Base-by-base conservation (phyloP, 768 basidiomycete genomes). In the Tricholomella constricta region DNA sequence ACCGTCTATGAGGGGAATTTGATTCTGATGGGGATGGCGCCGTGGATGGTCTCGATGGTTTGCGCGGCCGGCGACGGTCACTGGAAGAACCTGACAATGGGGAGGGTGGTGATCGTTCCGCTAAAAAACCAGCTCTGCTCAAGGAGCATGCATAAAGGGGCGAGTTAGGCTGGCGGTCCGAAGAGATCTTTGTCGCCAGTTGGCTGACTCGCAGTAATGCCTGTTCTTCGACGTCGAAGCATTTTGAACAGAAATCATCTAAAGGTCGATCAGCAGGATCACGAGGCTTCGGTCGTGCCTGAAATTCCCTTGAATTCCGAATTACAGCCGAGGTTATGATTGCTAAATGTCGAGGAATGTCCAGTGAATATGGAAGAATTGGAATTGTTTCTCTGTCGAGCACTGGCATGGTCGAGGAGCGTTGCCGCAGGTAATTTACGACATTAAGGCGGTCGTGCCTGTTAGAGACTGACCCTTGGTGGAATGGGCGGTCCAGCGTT, bases 281-380 rank as follows among this genome's bases (percentile, higher is more conserved):
- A 43, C 64, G 65, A 17, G 64, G 62, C n/a, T 57, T 61, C n/a
- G 65, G 60, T 22, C 60, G 68, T 25, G 69, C 64, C 29, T 71
- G 69, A 45, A 75, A 72, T 47, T 77, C 72, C 56, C 73, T 71
- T 22, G 82, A 81, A 58, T 82, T 77, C 31, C 91, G 85, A 32
- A 86, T 81, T n/a, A 95, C 79, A 41, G 86, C 82, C 6, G 89
- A 88, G 8, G 85, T 82, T 51, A 94, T 75, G 48, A 84, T 78
- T 14, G 91, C 89, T 31, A 94, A 78, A 59, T 93, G 86, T 62
- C 83, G 83, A 2, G 91, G 85, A 45, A 91, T 74, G 65, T 95
- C 94, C 46, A 92, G 73, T 35, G 89, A 72, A 62, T 90, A 80
- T 3, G 92, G 90, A 25, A 87, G 77, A 32, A 80, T 72, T 10